Conservation (phyloP, 2,329 filamentous ascomycete species). For the Fusarium oligoseptatum region DNA sequence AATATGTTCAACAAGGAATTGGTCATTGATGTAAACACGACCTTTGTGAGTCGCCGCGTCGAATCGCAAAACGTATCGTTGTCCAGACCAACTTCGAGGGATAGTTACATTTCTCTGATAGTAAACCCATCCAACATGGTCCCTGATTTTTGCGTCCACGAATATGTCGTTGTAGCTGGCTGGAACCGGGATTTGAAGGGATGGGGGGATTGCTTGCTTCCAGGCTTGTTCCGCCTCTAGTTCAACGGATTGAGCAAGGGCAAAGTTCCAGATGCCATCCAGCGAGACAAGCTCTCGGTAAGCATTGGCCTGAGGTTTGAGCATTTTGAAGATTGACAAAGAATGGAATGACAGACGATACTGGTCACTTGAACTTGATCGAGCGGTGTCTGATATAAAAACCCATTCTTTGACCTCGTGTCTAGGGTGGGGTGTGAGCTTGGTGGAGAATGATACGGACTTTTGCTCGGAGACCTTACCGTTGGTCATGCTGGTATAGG, state of each 20-base stretch:
- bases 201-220: conserved; percentile 9
- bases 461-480: background rate
- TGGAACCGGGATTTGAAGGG: conserved; percentile 17
- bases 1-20: conserved; percentile 23
- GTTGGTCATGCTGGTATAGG: background rate
- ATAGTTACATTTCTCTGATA: conserved; percentile 20
- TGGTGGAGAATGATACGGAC: background rate
- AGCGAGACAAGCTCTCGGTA: conserved; percentile 23
- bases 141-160: conserved; percentile 14
- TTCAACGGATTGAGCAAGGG: conserved; percentile 6
- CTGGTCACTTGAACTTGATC: conserved; percentile 3
- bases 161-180: conserved; percentile 35
- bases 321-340: conserved; percentile 12
- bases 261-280: conserved; percentile 32
- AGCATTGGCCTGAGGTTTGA: conserved; percentile 22
- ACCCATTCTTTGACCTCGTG: background rate
- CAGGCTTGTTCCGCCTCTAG: conserved; percentile 15
- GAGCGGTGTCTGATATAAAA: background rate
- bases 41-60: conserved; percentile 24
- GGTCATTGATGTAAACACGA: conserved; percentile 26
- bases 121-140: conserved; percentile 32
- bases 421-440: background rate
- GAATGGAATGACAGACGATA: background rate
- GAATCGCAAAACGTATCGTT: conserved; percentile 21
- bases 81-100: conserved; percentile 14